A percentile compares a stretch with the other conserved stretches of the same genome.
phyloP scores from a whole-genome alignment of 495 filamentous ascomycete genomes.

The Penicillium egyptiacum region DNA sequence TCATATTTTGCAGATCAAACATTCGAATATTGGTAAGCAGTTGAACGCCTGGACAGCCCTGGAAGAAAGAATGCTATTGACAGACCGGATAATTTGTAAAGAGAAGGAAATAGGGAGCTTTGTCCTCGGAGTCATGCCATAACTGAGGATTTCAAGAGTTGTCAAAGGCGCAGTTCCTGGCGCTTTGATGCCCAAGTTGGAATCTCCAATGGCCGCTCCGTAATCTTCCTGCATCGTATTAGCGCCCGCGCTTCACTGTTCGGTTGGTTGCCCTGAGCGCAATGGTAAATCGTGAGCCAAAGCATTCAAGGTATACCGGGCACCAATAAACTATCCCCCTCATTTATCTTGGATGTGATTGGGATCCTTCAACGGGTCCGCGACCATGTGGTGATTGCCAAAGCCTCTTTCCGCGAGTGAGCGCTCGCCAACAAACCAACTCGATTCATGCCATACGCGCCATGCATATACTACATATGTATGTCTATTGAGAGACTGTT shows the following conservation, averaged over 20 bases:
- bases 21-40: constrained; percentile 3
- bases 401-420: constrained; percentile 4
- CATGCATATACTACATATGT: constrained; percentile 1
- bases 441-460: constrained; percentile 1
- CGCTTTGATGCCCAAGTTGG: background rate
- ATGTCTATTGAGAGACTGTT: background rate
- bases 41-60: background rate
- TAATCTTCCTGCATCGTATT: background rate
- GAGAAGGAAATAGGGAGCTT: background rate
- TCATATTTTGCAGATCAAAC: constrained; percentile 11
- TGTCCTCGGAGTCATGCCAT: background rate
- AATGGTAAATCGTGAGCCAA: background rate
- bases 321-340: background rate
- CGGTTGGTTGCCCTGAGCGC: background rate
- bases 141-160: background rate
- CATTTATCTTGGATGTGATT: background rate
- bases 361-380: background rate
- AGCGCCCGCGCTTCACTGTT: constrained; percentile 8
- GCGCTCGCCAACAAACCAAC: constrained; percentile 10
- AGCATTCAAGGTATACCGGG: background rate
- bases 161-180: constrained; percentile 1
- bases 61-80: background rate
- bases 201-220: constrained; percentile 14
- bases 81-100: background rate
- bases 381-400: constrained; percentile 2